phyloP scores from a whole-genome alignment of 768 basidiomycete genomes.

The Auricularia heimuer region DNA sequence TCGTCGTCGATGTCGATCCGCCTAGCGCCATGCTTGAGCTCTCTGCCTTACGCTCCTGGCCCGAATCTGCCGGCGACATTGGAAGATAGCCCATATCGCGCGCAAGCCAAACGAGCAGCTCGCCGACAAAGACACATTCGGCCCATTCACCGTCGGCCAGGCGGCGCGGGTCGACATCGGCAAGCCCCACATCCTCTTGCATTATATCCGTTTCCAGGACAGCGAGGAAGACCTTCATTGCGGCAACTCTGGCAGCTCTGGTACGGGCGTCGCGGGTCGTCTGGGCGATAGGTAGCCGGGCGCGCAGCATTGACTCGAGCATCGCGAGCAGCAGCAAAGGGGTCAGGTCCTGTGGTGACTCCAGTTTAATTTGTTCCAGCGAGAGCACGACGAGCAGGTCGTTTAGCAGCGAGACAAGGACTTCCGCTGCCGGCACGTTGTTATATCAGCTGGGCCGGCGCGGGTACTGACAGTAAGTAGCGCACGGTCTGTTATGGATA shows the following conservation, averaged over 20 bases:
- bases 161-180: slow-evolving; percentile 51
- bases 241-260: slow-evolving; percentile 38
- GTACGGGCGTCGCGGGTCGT: slow-evolving; percentile 29
- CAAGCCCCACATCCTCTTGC: slow-evolving; percentile 49
- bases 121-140: slow-evolving; percentile 55
- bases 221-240: slow-evolving; percentile 68
- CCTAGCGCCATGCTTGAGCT: no score
- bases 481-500: no score
- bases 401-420: slow-evolving; percentile 29
- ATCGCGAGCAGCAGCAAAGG: slow-evolving; percentile 63
- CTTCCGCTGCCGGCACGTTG: no score
- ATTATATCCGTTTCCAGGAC: slow-evolving; percentile 60
- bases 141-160: slow-evolving; percentile 57
- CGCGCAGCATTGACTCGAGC: slow-evolving; percentile 49
- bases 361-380: slow-evolving; percentile 34
- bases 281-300: slow-evolving; percentile 40
- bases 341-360: slow-evolving; percentile 52
- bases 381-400: slow-evolving; percentile 33
- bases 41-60: no score
- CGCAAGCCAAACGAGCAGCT: slow-evolving; percentile 64
- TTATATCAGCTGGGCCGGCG: no score
- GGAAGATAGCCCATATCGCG: slow-evolving; percentile 30
- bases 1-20: no score
- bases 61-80: neutral
- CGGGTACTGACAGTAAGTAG: no score